These are phyloP conservation scores for Letharia columbiana DNA, from an alignment of 495 filamentous ascomycete genomes.

Conservation along the genomic window DNA sequence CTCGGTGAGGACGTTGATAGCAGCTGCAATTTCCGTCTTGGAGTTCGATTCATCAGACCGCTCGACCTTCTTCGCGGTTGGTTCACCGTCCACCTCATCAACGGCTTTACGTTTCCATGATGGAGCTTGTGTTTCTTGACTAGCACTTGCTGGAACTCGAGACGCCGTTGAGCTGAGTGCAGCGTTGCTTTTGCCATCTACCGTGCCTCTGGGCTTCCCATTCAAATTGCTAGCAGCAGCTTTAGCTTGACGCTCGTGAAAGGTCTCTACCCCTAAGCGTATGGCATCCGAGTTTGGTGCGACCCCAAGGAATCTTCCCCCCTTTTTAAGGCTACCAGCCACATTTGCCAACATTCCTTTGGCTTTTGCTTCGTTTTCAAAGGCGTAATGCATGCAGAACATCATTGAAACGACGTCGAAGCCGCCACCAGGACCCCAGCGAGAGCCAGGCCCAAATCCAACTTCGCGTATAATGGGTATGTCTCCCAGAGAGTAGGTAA, in stretches of 20 bases:
- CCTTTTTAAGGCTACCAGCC: constrained; percentile 78
- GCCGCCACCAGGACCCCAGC: constrained; percentile 59
- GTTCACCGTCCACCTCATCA: constrained; percentile 14
- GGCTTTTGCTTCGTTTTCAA: constrained; percentile 82
- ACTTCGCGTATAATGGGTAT: constrained; percentile 71
- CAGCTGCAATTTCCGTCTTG: not conserved
- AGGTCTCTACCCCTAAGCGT: constrained; percentile 51
- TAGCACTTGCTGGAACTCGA: constrained; percentile 4
- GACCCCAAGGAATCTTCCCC: constrained; percentile 84
- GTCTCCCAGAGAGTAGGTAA: constrained; percentile 67
- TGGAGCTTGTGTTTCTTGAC: not conserved
- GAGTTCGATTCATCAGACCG: not conserved
- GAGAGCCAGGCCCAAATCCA: constrained; percentile 67
- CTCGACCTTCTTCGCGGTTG: constrained; percentile 4
- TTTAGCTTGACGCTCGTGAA: constrained; percentile 46
- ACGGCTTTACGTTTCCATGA: not conserved
- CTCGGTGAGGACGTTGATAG: constrained; percentile 7
- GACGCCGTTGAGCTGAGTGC: not conserved
- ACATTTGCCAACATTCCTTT: constrained; percentile 92
- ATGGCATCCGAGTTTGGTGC: constrained; percentile 92
- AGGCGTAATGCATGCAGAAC: constrained; percentile 99
- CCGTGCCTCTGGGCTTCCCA: constrained; percentile 21
- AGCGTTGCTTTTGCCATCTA: not conserved
- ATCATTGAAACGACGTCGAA: constrained; percentile 98
- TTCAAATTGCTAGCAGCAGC: constrained; percentile 36